Base-by-base conservation (phyloP, 139 green algal genomes). In the Coccomyxa sp. region DNA sequence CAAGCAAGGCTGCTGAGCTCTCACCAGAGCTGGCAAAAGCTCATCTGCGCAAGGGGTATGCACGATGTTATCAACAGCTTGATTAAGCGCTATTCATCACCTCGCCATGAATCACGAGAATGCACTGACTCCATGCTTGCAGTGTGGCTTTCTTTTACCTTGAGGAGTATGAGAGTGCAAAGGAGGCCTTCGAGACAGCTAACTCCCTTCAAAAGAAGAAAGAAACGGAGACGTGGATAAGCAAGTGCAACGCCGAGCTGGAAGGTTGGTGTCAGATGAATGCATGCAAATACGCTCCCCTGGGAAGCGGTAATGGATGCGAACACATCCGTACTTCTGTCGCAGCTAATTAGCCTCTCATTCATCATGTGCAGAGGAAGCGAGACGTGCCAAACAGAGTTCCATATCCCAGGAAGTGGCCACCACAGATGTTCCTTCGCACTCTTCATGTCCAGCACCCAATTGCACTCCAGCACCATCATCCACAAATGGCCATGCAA, bases 111-210 rank as follows among this genome's bases (percentile, higher is more conserved):
- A 11, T 28, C 4, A 21, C 63, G 9, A 25, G 18, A 71, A 71
- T 71, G 63, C 63, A 71, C 63, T 1, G n/a, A 58, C 59, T 77
- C 27, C 23, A 0, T 79, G 66, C 25, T 25, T 30, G 85, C 85
- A 88, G 85, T 31, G 68, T 82, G 11, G 85, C 85, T 30, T 57
- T 79, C 3, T 97, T 96, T 67, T 58, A 93, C 67, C 78, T 98
- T 67, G 95, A 98, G 32, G 95, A 98, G 90, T 98, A 94, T 84
- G 93, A 98, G 84, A 89, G 86, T 14, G 95, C 95, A 7, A 89
- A 93, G 85, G 88, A 88, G n/a, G 88, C 88, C 0, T 97, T 98
- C 79, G 82, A 94, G 51, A 82, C 82, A 17, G 92, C 85, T 1
- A 28, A 80, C 28, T 79, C 82, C 17, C 83, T 97, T 25, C 90